Evolutionary conservation across 208 protist species (phyloP).

Genomic region (Wallacemonas sp.): DNA sequence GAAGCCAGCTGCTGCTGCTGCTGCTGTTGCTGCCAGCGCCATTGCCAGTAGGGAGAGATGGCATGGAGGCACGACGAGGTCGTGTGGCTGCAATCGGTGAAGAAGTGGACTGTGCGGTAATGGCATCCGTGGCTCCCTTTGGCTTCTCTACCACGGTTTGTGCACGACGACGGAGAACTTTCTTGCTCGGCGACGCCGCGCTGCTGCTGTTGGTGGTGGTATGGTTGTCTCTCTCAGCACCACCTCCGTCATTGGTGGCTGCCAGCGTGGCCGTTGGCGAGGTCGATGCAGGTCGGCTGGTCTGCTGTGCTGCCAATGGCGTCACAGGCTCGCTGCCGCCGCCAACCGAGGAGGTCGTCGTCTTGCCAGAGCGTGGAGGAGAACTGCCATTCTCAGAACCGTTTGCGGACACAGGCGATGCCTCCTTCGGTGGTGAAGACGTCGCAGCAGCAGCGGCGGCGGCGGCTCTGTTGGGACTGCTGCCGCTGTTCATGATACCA

Average conservation of each 20-base stretch:
- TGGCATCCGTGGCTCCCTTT: not conserved
- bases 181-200: too few species aligned
- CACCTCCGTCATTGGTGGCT: too few species aligned
- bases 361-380: not conserved
- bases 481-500: too few species aligned
- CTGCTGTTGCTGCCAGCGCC: too few species aligned
- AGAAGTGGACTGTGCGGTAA: not conserved
- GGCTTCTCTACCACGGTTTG: conserved; percentile 8
- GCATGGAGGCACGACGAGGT: conserved; percentile 3
- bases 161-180: not conserved
- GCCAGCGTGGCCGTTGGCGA: not conserved
- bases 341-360: not conserved
- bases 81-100: not conserved
- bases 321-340: not conserved
- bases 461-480: too few species aligned
- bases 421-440: too few species aligned
- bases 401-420: too few species aligned
- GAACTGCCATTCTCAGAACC: not conserved
- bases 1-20: not conserved
- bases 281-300: not conserved
- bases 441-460: too few species aligned
- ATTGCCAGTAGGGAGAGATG: conserved; percentile 1
- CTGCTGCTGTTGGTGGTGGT: too few species aligned
- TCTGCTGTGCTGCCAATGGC: not conserved
- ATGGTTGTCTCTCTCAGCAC: too few species aligned